phyloP scores from a whole-genome alignment of 192 early-diverging fungal genomes.

The Mortierella antarctica region DNA sequence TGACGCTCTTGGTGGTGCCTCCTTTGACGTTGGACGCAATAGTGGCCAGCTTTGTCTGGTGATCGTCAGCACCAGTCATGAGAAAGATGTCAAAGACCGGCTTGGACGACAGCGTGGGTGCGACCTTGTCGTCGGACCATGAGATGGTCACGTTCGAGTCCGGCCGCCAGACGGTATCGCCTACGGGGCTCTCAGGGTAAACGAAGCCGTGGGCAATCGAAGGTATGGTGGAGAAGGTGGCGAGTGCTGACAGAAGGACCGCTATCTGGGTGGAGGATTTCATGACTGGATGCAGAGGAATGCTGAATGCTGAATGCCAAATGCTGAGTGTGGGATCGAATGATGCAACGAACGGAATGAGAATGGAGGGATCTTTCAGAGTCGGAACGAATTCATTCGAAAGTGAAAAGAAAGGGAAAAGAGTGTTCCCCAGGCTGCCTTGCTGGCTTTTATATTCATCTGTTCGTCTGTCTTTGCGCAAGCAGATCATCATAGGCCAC shows the following conservation, averaged over 20 bases:
- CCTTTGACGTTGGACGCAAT: conserved; percentile 39
- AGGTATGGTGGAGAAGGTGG: not conserved
- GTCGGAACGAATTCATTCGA: too few relatives aligned
- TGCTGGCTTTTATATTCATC: too few relatives aligned
- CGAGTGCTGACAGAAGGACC: not conserved
- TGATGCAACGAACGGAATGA: too few relatives aligned
- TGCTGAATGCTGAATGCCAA: too few relatives aligned
- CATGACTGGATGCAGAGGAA: not conserved
- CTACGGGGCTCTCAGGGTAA: conserved; percentile 27
- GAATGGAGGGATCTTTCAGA: too few relatives aligned
- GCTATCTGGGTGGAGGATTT: not conserved
- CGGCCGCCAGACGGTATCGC: conserved; percentile 36
- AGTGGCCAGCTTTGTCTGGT: conserved; percentile 34
- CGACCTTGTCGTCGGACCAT: conserved; percentile 32
- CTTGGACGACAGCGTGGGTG: conserved; percentile 7
- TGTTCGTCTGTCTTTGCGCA: too few relatives aligned
- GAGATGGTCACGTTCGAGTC: conserved; percentile 24
- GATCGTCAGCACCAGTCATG: conserved; percentile 45
- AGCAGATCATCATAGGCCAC: too few relatives aligned
- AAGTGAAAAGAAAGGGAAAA: too few relatives aligned
- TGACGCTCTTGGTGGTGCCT: conserved; percentile 18
- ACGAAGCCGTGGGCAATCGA: conserved; percentile 19
- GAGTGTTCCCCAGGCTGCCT: too few relatives aligned
- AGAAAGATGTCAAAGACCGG: conserved; percentile 49
- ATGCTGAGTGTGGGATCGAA: too few relatives aligned